A percentile compares a stretch with the other conserved stretches of the same genome.
These are phyloP conservation scores for Rhizopogon sp. DNA, from an alignment of 768 basidiomycete genomes.

Conservation along the genomic window DNA sequence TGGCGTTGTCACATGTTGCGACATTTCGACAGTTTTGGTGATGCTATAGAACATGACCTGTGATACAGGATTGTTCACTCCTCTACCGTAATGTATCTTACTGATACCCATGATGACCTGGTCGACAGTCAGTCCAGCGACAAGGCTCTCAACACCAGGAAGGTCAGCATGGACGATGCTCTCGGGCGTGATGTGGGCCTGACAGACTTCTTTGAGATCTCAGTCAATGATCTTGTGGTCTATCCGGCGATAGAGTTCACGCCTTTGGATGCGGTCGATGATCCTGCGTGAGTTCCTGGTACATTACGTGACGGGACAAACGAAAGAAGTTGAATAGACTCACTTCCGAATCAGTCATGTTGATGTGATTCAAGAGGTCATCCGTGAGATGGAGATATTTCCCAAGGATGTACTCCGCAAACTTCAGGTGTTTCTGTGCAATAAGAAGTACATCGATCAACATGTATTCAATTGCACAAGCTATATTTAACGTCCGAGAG, in stretches of 20 bases:
- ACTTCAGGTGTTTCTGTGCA: too few species aligned
- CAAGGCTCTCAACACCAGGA: constrained; percentile 21
- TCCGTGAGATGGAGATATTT: constrained; percentile 61
- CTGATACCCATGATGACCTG: constrained; percentile 64
- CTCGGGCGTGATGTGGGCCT: constrained; percentile 29
- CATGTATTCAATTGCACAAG: too few species aligned
- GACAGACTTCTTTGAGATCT: constrained; percentile 21
- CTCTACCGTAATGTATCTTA: constrained; percentile 75
- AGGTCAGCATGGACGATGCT: constrained; percentile 36
- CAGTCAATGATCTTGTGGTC: constrained; percentile 53
- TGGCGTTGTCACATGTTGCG: too few species aligned
- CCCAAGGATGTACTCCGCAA: constrained; percentile 51
- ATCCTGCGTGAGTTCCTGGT: constrained; percentile 58
- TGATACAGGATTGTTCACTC: constrained; percentile 62
- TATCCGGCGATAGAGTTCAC: constrained; percentile 66
- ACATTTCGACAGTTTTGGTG: too few species aligned
- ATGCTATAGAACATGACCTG: constrained; percentile 72
- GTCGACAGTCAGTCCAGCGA: constrained; percentile 32
- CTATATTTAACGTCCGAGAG: too few species aligned
- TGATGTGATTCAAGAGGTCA: constrained; percentile 55
- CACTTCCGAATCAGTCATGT: constrained; percentile 38
- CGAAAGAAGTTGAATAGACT: not conserved
- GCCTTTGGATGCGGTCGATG: constrained; percentile 52
- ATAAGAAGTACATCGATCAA: too few species aligned
- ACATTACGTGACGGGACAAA: too few species aligned